Base-by-base conservation (phyloP, 2,329 filamentous ascomycete genomes). In the Davidsoniella australis region DNA sequence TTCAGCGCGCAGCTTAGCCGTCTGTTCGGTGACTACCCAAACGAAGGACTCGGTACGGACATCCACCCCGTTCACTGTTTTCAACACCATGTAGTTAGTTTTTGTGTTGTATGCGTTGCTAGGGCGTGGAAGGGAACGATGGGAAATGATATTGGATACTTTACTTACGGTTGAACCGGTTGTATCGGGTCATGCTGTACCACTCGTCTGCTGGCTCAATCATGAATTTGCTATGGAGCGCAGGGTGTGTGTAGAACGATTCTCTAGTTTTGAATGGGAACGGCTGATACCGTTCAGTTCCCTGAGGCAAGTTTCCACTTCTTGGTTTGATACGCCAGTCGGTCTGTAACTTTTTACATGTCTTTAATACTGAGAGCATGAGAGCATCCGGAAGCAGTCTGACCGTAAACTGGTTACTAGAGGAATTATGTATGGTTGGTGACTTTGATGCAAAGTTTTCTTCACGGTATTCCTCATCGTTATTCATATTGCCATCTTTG, bases 11-110 rank as follows among this genome's bases (percentile, higher is more conserved):
- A 69, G 68, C 61, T 74, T 69, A 54, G 75, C 69, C 36, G 72
- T 75, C 3, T 68, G 64, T 53, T 71, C 72, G 58, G 76, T 78
- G 53, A 74, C 73, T 45, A 78, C 71, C 53, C 70, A 76, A 54
- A 78, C 72, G 55, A 72, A 78, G 47, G 72, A 70, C 51, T 75
- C 73, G 58, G 68, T 74, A 51, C 66, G 72, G 56, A 76, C 76
- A 55, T 76, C 77, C 39, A 68, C 64, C 7, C 71, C 67, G 53
- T 77, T 76, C 39, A 77, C 73, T 76, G 51, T 46, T 24, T 12
- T 37, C 8, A 5, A 33, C 12, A 9, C 8, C 45, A 43, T 37
- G 20, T 48, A 24, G 24, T 36, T 18, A 45, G 24, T 2, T 18
- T 23, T 17, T 23, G 20, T 23, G 20, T 23, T 23, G 20, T 23